A percentile compares a stretch with the other conserved stretches of the same genome.
Conservation (phyloP, 169 alveolate species). For the Plasmodium gallinaceum region DNA sequence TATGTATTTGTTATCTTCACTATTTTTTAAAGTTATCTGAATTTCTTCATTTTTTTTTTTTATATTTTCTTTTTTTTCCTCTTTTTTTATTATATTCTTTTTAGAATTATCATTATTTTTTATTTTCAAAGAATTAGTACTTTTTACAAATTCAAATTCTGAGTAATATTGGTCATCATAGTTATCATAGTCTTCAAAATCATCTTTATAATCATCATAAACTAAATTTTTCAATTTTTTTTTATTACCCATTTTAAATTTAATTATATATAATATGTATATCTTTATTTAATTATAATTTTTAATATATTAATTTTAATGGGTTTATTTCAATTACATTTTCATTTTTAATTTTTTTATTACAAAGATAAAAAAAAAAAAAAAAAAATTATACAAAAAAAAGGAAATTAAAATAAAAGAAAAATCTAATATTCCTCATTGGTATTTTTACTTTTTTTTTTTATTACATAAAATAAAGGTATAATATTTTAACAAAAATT, state of each 20-base stretch:
- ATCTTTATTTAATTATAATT: background rate
- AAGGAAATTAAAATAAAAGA: no score
- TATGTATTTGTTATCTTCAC: slow-evolving; percentile 36
- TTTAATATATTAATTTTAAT: background rate
- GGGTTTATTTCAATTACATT: background rate
- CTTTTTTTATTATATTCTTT: background rate
- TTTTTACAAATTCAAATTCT: slow-evolving; percentile 32
- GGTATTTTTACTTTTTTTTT: no score
- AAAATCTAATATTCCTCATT: no score
- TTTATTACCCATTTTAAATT: slow-evolving; percentile 52
- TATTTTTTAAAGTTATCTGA: slow-evolving; percentile 11
- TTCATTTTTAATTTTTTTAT: background rate
- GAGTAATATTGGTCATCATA: slow-evolving; percentile 63
- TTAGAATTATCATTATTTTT: background rate
- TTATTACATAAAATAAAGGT: no score
- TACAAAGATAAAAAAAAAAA: background rate
- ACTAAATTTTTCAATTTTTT: slow-evolving; percentile 27
- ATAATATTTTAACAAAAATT: no score
- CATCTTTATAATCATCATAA: slow-evolving; percentile 62
- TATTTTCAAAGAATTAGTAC: background rate
- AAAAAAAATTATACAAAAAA: background rate
- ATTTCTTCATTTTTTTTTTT: slow-evolving; percentile 7
- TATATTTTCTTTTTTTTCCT: background rate
- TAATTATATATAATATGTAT: background rate
- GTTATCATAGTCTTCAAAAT: slow-evolving; percentile 54